Base-by-base conservation (phyloP, 2,329 filamentous ascomycete species). In the Cladosporium austrohemisphaericum region DNA sequence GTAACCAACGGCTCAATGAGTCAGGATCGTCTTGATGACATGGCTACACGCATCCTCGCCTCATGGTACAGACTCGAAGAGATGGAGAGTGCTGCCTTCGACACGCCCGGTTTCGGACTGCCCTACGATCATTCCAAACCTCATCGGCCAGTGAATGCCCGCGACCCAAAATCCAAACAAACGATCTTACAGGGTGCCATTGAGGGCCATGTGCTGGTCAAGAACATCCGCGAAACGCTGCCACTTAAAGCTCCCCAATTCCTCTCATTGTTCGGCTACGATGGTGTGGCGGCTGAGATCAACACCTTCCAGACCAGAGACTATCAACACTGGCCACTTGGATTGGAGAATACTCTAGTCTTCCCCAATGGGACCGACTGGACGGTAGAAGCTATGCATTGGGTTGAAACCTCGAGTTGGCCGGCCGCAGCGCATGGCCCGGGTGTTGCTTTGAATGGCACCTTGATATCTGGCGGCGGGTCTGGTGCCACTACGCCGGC, bases 121-220 rank as follows among this genome's bases (percentile, higher is more conserved):
- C 71, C 76, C 1, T 38, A 56, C 0, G 68, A 73, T 41, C 64
- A 79, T 5, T 68, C 68, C 1, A 63, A 68, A 23, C 74, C 74
- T 2, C 79, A 83, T 51, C 52, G 56, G 0, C 63, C 74, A 10
- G 67, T 82, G 5, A 75, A 83, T 55, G 80, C 74, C 4, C 68
- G 77, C 10, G 74, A 82, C 59, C 59, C 70, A 10, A 64, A 70
- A 5, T 70, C 74, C 5, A 71, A 73, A 1, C 63, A 71, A 0
- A 70, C 75, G 1, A 61, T 81, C 0, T 58, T 81, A 0, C 69
- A 79, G 11, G 75, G 77, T 1, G 80, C 79, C 0, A 66, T 81
- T 2, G 79, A 83, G 54, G 79, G 81, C 5, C 79, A 82, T 38
- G 80, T 84, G 2, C 71, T 84, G 0, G 71, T 84, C 22, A 84